Conservation (phyloP, 225 moss, liverwort and hornwort species). For the Physcomitrellopsis africana region DNA sequence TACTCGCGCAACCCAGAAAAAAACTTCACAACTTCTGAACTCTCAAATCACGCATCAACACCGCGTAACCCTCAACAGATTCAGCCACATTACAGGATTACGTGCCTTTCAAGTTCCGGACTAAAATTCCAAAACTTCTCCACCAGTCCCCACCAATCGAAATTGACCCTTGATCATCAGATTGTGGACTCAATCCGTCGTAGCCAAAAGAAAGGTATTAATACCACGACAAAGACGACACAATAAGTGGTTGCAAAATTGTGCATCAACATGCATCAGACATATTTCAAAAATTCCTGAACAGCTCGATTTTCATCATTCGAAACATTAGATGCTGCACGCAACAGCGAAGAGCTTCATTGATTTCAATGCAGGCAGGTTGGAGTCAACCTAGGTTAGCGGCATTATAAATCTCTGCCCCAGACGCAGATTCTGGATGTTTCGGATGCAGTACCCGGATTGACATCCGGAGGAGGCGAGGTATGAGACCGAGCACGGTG, state of each 20-base stretch:
- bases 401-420: too few relatives aligned
- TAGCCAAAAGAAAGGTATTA: background rate
- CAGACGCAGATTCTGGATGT: too few relatives aligned
- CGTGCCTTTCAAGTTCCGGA: background rate
- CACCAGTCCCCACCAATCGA: conserved; percentile 3
- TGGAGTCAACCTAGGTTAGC: too few relatives aligned
- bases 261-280: too few relatives aligned
- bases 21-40: background rate
- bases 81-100: background rate
- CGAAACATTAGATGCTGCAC: too few relatives aligned
- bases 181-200: conserved; percentile 1
- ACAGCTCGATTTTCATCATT: too few relatives aligned
- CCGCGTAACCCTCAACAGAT: background rate
- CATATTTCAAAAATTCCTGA: too few relatives aligned
- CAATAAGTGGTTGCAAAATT: background rate
- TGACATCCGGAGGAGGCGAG: background rate
- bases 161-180: background rate
- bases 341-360: too few relatives aligned
- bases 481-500: background rate
- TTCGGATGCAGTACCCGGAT: conserved; percentile 2
- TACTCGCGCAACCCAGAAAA: conserved; percentile 1
- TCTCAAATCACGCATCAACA: background rate
- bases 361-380: too few relatives aligned
- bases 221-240: background rate
- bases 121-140: conserved; percentile 5